Evolutionary conservation across 768 basidiomycete species (phyloP).

Genomic region (Dentipellis sp.): DNA sequence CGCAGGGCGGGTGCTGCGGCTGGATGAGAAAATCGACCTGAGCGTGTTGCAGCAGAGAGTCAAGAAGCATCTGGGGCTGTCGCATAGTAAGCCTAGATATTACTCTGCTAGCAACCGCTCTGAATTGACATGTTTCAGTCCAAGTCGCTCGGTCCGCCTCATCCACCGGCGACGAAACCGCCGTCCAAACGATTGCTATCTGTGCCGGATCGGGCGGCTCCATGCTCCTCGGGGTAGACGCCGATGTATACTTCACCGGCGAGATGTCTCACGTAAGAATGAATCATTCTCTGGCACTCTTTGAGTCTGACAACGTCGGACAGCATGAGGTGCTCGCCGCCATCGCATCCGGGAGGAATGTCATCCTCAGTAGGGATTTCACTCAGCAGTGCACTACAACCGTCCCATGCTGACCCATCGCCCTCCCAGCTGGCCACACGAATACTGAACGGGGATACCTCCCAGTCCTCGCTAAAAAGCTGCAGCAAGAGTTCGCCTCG

Average conservation of each 20-base stretch:
- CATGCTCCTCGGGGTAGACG: slow-evolving; percentile 58
- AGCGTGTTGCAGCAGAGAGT: slow-evolving; percentile 31
- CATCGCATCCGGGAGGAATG: slow-evolving; percentile 63
- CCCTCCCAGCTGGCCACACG: slow-evolving; percentile 68
- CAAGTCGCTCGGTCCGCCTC: slow-evolving; percentile 45
- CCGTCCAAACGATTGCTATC: slow-evolving; percentile 61
- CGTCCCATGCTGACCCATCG: neutral
- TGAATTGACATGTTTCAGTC: slow-evolving; percentile 29
- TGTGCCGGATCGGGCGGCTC: slow-evolving; percentile 88
- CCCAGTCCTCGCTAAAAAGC: slow-evolving; percentile 55
- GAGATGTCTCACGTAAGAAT: slow-evolving; percentile 79
- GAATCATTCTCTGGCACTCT: slow-evolving; percentile 3
- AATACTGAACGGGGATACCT: slow-evolving; percentile 96
- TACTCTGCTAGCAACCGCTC: slow-evolving; percentile 1
- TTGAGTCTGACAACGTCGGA: slow-evolving; percentile 7
- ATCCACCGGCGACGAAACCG: slow-evolving; percentile 3
- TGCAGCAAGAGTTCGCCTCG: slow-evolving; percentile 42
- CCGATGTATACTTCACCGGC: slow-evolving; percentile 88
- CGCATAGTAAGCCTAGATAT: slow-evolving; percentile 32
- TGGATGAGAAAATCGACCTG: slow-evolving; percentile 11
- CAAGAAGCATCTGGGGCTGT: slow-evolving; percentile 18
- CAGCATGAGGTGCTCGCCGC: slow-evolving; percentile 86
- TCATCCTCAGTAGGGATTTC: slow-evolving; percentile 66
- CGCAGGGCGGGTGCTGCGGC: slow-evolving; percentile 2
- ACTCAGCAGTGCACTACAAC: too few species aligned